Percentiles rank a stretch among this genome's conserved stretches.
phyloP scores from a whole-genome alignment of 371 early-diverging fungal genomes.

The Mucor racemosus region DNA sequence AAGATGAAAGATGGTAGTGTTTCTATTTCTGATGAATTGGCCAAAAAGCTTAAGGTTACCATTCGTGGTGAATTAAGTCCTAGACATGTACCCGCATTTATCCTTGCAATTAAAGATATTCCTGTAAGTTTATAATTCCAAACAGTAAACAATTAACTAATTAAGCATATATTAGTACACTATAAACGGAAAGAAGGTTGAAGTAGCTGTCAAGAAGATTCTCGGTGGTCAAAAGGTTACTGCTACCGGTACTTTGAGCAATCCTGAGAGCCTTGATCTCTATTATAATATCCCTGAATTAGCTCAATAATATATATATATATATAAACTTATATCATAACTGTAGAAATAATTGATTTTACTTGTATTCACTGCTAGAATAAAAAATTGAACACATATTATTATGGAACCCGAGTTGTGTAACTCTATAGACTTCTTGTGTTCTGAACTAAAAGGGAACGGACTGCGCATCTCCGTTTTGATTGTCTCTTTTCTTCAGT shows the following conservation, averaged over 20 bases:
- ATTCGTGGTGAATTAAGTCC: conserved; percentile 90
- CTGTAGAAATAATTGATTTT: not conserved
- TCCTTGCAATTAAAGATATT: conserved; percentile 83
- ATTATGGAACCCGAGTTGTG: too few species aligned
- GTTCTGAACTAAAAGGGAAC: too few species aligned
- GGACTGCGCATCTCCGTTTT: not conserved
- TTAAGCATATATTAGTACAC: too few species aligned
- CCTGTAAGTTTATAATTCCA: conserved; percentile 72
- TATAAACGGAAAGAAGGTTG: conserved; percentile 96
- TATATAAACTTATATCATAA: too few species aligned
- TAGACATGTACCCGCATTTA: conserved; percentile 92
- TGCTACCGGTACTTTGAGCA: conserved; percentile 78
- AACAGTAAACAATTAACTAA: too few species aligned
- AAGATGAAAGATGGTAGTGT: conserved; percentile 65
- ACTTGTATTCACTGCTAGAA: too few species aligned
- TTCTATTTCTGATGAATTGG: conserved; percentile 49
- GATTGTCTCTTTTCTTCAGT: too few species aligned
- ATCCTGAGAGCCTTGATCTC: conserved; percentile 84
- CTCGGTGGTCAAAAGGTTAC: conserved; percentile 79
- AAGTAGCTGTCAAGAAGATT: conserved; percentile 95
- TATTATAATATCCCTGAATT: conserved; percentile 75
- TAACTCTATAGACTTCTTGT: too few species aligned
- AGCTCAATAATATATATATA: conserved; percentile 41
- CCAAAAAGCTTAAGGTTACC: conserved; percentile 64
- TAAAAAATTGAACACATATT: not conserved